Conservation (phyloP, 164 flowering plant species). For the Chimonanthus salicifolius region DNA sequence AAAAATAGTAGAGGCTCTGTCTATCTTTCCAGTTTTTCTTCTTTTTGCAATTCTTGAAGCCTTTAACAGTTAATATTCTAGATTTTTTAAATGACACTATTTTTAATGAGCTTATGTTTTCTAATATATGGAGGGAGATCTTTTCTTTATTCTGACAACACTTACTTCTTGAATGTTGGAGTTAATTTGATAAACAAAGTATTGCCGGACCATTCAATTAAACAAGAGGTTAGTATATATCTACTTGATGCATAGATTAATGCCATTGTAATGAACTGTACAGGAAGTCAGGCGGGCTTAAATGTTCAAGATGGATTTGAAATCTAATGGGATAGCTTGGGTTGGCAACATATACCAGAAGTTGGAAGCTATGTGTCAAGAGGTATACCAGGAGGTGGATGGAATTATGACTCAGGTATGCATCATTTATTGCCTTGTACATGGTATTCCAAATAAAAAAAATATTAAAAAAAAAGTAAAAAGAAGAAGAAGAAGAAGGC, state of each 20-base stretch:
- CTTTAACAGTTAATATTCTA: neutral
- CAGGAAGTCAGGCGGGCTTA: neutral
- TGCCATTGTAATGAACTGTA: too few relatives aligned
- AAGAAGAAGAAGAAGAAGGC: too few relatives aligned
- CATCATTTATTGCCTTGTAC: neutral
- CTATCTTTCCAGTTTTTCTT: neutral
- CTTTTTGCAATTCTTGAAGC: neutral
- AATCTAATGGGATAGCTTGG: constrained; percentile 55
- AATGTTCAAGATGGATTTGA: constrained; percentile 42
- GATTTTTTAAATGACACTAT: neutral
- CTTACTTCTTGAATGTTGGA: neutral
- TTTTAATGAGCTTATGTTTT: too few relatives aligned
- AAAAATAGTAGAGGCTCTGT: neutral
- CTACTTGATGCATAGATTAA: neutral
- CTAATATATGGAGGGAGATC: neutral
- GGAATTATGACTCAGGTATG: constrained; percentile 23
- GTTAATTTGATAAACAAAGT: neutral
- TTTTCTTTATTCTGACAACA: neutral
- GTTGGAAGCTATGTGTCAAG: constrained; percentile 70
- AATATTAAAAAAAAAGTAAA: too few relatives aligned
- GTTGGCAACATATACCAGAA: constrained; percentile 65
- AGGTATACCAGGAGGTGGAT: constrained; percentile 74
- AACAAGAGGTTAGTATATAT: neutral
- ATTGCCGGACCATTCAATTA: neutral
- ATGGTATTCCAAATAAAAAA: too few relatives aligned